These are phyloP conservation scores for Penicillium lividum DNA, from an alignment of 495 filamentous ascomycete genomes.

Conservation along the genomic window DNA sequence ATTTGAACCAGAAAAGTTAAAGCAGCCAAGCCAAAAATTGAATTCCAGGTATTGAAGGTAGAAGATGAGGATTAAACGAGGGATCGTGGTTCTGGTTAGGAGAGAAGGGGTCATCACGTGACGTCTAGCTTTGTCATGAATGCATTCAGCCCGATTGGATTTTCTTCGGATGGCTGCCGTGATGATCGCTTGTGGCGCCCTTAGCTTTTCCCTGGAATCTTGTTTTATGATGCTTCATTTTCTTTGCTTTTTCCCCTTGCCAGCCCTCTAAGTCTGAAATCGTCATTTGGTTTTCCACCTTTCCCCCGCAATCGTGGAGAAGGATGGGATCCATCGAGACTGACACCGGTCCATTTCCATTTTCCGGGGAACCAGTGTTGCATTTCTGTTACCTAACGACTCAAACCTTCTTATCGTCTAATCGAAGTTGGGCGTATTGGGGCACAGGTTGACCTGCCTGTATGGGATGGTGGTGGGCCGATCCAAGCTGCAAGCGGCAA, in stretches of 20 bases:
- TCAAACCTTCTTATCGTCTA: slow-evolving; percentile 29
- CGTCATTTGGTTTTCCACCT: neutral
- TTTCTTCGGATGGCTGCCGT: too few relatives aligned
- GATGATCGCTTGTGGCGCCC: too few relatives aligned
- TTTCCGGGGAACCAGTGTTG: slow-evolving; percentile 5
- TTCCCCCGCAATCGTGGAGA: slow-evolving; percentile 9
- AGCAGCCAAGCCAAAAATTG: neutral
- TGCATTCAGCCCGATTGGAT: too few relatives aligned
- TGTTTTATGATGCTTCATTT: too few relatives aligned
- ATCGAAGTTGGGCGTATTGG: slow-evolving; percentile 2
- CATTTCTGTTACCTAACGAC: slow-evolving; percentile 33
- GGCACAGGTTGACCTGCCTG: slow-evolving; percentile 3
- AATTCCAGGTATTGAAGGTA: neutral
- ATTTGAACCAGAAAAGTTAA: neutral
- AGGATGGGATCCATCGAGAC: slow-evolving; percentile 8
- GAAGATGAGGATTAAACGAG: too few relatives aligned
- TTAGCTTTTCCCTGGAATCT: too few relatives aligned
- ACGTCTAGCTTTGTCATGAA: too few relatives aligned
- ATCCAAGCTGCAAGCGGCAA: slow-evolving; percentile 18
- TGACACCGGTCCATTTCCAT: neutral
- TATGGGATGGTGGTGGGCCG: slow-evolving; percentile 2
- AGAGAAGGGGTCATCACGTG: too few relatives aligned
- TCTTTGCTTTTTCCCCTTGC: too few relatives aligned
- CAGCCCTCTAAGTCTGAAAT: too few relatives aligned
- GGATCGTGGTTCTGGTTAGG: too few relatives aligned